These are phyloP conservation scores for Trichosporon sp. DNA, from an alignment of 1,284 basidiomycete species.

Conservation along the genomic window DNA sequence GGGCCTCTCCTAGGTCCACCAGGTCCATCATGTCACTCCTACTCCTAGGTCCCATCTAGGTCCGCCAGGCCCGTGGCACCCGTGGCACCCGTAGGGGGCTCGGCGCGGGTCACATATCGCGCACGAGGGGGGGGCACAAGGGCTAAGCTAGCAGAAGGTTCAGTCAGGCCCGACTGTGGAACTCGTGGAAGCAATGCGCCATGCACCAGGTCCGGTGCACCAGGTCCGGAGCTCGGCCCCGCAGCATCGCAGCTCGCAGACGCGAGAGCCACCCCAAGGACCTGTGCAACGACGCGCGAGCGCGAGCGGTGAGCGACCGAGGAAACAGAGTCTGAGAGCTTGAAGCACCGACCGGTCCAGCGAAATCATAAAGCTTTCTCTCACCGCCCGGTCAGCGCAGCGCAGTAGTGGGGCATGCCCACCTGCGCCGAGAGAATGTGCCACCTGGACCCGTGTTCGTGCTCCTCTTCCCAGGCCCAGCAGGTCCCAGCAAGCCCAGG, in stretches of 20 bases:
- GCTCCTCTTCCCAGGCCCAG: neutral
- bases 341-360: neutral
- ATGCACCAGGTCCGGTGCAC: neutral
- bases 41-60: neutral
- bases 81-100: neutral
- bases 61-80: neutral
- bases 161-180: neutral
- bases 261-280: neutral
- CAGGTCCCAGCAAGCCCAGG: neutral
- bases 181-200: neutral
- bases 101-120: neutral
- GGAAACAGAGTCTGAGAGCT: neutral
- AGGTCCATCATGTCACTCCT: neutral
- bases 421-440: neutral
- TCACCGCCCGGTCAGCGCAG: neutral
- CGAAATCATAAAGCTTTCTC: constrained; percentile 1
- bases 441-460: neutral
- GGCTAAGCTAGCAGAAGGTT: neutral
- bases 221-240: neutral
- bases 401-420: neutral
- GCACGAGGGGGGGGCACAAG: neutral
- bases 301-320: neutral
- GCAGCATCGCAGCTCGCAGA: neutral
- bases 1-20: neutral
- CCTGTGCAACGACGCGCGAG: neutral